phyloP scores from a whole-genome alignment of 2,329 filamentous ascomycete genomes.

The Microdochium nivale region DNA sequence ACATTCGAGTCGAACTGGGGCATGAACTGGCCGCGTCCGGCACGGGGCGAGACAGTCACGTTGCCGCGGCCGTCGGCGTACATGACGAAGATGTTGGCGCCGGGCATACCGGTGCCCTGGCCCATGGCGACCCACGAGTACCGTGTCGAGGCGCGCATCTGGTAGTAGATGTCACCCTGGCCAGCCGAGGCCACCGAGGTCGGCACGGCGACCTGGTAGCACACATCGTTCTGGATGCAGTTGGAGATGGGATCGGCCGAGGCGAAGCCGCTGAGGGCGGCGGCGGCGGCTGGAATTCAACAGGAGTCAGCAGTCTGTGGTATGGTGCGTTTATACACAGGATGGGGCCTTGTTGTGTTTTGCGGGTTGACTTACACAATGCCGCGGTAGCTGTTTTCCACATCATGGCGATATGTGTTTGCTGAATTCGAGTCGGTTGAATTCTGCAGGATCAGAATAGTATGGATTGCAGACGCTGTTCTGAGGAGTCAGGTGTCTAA shows the following conservation, averaged over 20 bases:
- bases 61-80: conserved; percentile 51
- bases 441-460: too few relatives aligned
- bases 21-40: conserved; percentile 34
- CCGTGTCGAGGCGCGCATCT: conserved; percentile 44
- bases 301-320: too few relatives aligned
- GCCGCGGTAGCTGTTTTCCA: neutral
- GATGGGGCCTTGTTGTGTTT: too few relatives aligned
- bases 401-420: neutral
- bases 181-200: conserved; percentile 34
- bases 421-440: too few relatives aligned
- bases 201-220: conserved; percentile 49
- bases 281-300: neutral
- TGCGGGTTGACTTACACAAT: neutral
- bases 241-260: conserved; percentile 20
- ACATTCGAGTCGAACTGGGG: conserved; percentile 35
- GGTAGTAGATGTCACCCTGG: conserved; percentile 51
- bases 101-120: conserved; percentile 45
- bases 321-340: too few relatives aligned
- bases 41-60: conserved; percentile 51
- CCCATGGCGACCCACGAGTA: conserved; percentile 52
- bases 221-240: conserved; percentile 37
- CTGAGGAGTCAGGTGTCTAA: neutral
- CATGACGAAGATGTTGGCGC: conserved; percentile 53
- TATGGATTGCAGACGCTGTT: neutral
- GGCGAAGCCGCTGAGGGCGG: conserved; percentile 6